Evolutionary conservation across 1,139 yeast genomes (phyloP), one percentile per base, ranked within the genome.

Genomic region (Suhomyces atakaporum): DNA sequence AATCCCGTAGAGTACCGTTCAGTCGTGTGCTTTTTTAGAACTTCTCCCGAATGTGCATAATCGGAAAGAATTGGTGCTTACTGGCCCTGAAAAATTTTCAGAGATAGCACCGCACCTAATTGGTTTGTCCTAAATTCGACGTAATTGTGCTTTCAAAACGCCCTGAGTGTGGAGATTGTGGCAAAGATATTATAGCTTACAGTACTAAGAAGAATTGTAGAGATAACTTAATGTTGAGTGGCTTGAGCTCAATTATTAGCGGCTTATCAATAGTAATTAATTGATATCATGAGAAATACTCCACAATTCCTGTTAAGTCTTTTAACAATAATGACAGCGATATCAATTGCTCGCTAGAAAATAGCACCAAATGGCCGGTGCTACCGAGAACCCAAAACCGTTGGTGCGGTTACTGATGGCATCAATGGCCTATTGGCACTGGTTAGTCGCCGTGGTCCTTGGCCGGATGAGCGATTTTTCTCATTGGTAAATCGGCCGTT

Each of bases 391-490:
- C 7, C 20, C 20, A 18, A 18, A 18, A 18, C 20, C 20, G 20
- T 18, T 18, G 20, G 20, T 8, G 8, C 20, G 20, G 20, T 6
- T 18, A 18, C 20, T 18, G 20, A 18, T 22, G 24, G 11, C 24
- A 22, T 22, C 10, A 10, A 18, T 18, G 5, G 20, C 8, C 7
- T 18, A 18, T 5, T 18, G 20, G 20, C 8, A 18, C 8, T 8
- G 20, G 20, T 18, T 18, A 18, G 20, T 18, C 20, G 20, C 20
- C 20, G 20, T 18, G 20, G 20, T 6, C 20, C 20, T 18, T 18
- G 20, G 8, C 12, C 28, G 33, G 23, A 19, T 38, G 41, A 38
- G 41, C 41, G 41, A 38, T 38, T 38, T 38, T 38, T 38, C 30
- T 34, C 28, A 38, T 38, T 38, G 41, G 41, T 13, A 22, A 14